These are phyloP conservation scores for Pyrenopolyporus hunteri DNA, from an alignment of 495 filamentous ascomycete genomes.

Conservation along the genomic window DNA sequence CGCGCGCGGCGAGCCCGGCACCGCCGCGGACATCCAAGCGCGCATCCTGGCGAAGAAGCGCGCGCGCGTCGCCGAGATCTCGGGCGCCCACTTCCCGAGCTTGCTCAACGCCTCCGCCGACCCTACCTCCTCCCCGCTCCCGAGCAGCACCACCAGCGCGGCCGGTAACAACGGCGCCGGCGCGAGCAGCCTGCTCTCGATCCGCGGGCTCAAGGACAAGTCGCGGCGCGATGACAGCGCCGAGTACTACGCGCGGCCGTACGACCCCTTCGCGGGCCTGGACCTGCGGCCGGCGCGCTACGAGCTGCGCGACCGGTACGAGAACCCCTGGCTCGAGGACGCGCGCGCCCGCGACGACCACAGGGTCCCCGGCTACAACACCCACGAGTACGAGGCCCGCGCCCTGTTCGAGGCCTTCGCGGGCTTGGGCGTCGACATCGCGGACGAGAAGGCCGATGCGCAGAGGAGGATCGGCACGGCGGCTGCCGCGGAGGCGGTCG, in stretches of 20 bases:
- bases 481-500: slow-evolving; percentile 46
- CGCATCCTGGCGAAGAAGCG: slow-evolving; percentile 76
- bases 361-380: slow-evolving; percentile 81
- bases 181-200: slow-evolving; percentile 54
- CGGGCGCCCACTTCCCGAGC: slow-evolving; percentile 23
- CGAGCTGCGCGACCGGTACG: slow-evolving; percentile 57
- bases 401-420: slow-evolving; percentile 88
- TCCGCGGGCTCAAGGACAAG: slow-evolving; percentile 79
- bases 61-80: slow-evolving; percentile 45
- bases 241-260: slow-evolving; percentile 59
- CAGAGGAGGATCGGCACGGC: slow-evolving; percentile 43
- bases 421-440: slow-evolving; percentile 80
- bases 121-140: slow-evolving; percentile 31
- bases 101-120: slow-evolving; percentile 36
- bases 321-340: slow-evolving; percentile 65
- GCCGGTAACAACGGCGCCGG: too few relatives aligned
- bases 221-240: slow-evolving; percentile 38
- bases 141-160: too few relatives aligned
- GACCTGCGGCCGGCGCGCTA: slow-evolving; percentile 72
- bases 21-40: slow-evolving; percentile 60
- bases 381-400: slow-evolving; percentile 78
- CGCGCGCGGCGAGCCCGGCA: slow-evolving; percentile 53
- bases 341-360: slow-evolving; percentile 64
- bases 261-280: slow-evolving; percentile 86
- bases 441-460: slow-evolving; percentile 69